A percentile compares a stretch with the other conserved stretches of the same genome.
These are phyloP conservation scores for Ganoderma resinaceum DNA, from an alignment of 1,284 basidiomycete genomes.

Conservation along the genomic window DNA sequence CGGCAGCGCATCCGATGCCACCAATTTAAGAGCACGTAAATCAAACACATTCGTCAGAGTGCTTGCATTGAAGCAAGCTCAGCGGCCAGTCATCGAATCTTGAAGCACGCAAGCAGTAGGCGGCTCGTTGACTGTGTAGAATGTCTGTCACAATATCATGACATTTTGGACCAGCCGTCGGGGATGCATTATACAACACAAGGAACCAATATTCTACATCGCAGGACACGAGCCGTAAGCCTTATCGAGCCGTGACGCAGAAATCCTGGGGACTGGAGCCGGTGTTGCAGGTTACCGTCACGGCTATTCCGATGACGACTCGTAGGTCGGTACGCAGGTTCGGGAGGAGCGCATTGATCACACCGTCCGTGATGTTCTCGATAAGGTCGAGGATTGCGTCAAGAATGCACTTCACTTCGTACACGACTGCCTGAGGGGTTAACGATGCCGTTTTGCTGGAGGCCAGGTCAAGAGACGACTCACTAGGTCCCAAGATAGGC, in stretches of 20 bases:
- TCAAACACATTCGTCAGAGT: background rate
- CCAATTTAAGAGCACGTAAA: background rate
- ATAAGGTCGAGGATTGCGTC: slow-evolving; percentile 51
- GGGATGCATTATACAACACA: slow-evolving; percentile 5
- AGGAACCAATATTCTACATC: slow-evolving; percentile 2
- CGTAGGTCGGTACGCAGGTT: slow-evolving; percentile 41
- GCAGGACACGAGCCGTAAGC: background rate
- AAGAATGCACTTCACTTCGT: slow-evolving; percentile 56
- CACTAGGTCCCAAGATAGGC: slow-evolving; percentile 61
- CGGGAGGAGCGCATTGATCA: slow-evolving; percentile 51
- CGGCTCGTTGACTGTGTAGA: background rate
- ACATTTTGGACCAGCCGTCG: slow-evolving; percentile 11
- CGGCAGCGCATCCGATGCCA: background rate
- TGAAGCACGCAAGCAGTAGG: background rate
- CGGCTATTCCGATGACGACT: slow-evolving; percentile 34
- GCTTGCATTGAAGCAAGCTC: background rate
- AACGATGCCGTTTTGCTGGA: background rate
- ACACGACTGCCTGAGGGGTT: slow-evolving; percentile 45
- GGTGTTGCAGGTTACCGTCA: slow-evolving; percentile 32
- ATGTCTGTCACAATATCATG: background rate
- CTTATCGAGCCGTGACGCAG: background rate
- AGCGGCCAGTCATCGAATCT: background rate
- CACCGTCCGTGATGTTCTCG: slow-evolving; percentile 57
- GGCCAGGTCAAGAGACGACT: slow-evolving; percentile 35
- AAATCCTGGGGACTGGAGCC: background rate